Base-by-base conservation (phyloP, 164 flowering plant species). In the Aristolochia contorta region DNA sequence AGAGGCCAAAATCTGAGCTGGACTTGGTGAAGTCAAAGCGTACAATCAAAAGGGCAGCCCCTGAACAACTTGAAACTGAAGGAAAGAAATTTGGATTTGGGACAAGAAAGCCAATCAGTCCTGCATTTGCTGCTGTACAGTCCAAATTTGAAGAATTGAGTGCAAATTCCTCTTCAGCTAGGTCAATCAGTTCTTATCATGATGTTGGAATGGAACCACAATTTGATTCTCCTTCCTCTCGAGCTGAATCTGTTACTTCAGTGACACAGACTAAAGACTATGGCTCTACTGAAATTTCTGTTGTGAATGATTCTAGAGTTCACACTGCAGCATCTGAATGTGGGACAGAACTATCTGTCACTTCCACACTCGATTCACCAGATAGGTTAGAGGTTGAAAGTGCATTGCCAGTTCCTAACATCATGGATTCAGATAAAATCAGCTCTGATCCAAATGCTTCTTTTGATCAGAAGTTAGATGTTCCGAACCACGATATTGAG, bases 291-390 rank as follows among this genome's bases (percentile, higher is more conserved):
- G 86, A 82, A 58, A 72, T 59, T 73, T 56, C 66, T 14, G 60
- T 62, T 19, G 56, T 77, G 45, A 61, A 59, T 64, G 58, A 62
- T 56, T 27, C 76, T 54, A 71, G 75, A 60, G 57, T 65, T 71
- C 80, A 69, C 33, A 60, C 69, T 66, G 86, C 77, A 72, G 83
- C 78, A 65, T 91, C 95, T 43, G 98, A 92, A 60, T 85, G 84
- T 72, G 89, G 89, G 25, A 85, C 87, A 64, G 89, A 85, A 67
- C 85, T 87, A 69, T 87, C 95, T 60, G 58, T 90, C 56, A 20
- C 97, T 69, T 87, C 92, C 15, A 81, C 97, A 65, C 91, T 87
- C 57, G 96, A 89, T 77, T 83, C 91, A 48, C 87, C 87, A 12
- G 87, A 83, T 65, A 70, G 61, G 69, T 78, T 69, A 22, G 90